Base-by-base conservation (phyloP, 208 protist genomes). In the Lotmaria passim region DNA sequence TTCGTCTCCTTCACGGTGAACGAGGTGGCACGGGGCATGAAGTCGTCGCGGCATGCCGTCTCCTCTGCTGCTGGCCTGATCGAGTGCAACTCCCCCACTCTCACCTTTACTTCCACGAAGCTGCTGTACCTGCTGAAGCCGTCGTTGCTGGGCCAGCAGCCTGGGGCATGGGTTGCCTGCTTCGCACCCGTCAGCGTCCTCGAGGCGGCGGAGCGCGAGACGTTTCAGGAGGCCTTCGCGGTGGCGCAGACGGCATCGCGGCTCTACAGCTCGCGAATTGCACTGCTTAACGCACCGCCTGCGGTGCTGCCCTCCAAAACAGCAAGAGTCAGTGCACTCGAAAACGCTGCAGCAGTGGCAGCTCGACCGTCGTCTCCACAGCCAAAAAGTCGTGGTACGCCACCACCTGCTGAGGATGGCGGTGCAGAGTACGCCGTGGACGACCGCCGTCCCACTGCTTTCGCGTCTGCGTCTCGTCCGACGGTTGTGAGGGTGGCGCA, bases 221-320 rank as follows among this genome's bases (percentile, higher is more conserved):
- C 85, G 1, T 94, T 94, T 62, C 84, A 85, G 55, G 89, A 94
- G 28, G 79, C 89, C 0, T 94, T 91, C 65, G 76, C 76, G 34
- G 78, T 94, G 8, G 85, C 83, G 14, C 79, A 89, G 55, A 90
- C 79, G 6, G 73, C 75, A 7, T 67, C 70, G 24, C 78, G 82
- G 26, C 55, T 93, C 2, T 86, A 86, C 60, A 79, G 74, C 50
- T 83, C 75, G 12, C 78, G 85, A 28, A 75, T 82, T 50, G 76
- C 76, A 38, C 52, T 83, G 21, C 43, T 77, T 3, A 63, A 53
- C 48, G n/a, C 39, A 3, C 58, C 48, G 7, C 1, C 36, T 4
- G 33, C 12, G 10, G 24, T 65, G 28, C 34, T 31, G 34, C 17
- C 26, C 15, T n/a, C 28, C 57, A 17, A 7, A 23, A 3, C 26